Evolutionary conservation across 192 early-diverging fungal species (phyloP), one percentile per base, ranked within the genome.

Genomic region (Coemansia sp.): DNA sequence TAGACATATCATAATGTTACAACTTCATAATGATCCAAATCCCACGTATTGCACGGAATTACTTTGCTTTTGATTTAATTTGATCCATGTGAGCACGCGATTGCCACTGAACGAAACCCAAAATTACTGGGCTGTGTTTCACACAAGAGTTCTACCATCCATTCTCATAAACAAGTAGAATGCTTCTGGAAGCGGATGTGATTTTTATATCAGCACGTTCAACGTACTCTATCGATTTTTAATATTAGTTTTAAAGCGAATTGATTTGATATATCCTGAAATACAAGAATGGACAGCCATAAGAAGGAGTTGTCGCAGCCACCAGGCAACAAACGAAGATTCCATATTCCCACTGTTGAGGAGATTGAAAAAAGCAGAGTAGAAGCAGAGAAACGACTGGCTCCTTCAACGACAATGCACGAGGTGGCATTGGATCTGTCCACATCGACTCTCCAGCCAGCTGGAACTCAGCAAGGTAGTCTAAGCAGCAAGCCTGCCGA

Each of bases 321-420:
- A 59, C n/a, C 57, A 41, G 26, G 26, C 26, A 59, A 40, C 57
- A 59, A 59, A 15, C 68, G 72, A 40, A 55, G 61, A 45, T 80
- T 74, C 54, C 66, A 52, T 54, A 80, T 80, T 39, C 77, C 77
- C 0, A 74, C 77, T 1, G 77, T 69, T 15, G 72, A 74, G 41
- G 77, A 80, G 13, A 74, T 80, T 5, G 77, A 80, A 62, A 57
- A 62, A 52, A 70, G 48, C 49, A 61, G 63, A 15, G 19, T 26
- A 5, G 66, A 71, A 12, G 52, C 68, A 4, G 77, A 68, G 26
- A 57, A 51, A 60, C 62, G 72, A 12, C 61, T 80, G 37, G 65
- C 68, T 19, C 68, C 68, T n/a, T 32, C 63, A 40, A 61, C 51
- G 48, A 46, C 12, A 21, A 68, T 68, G 62, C 52, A 22, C 6